Conservation (phyloP, 192 early-diverging fungal genomes). For the Polychytrium aggregatum region DNA sequence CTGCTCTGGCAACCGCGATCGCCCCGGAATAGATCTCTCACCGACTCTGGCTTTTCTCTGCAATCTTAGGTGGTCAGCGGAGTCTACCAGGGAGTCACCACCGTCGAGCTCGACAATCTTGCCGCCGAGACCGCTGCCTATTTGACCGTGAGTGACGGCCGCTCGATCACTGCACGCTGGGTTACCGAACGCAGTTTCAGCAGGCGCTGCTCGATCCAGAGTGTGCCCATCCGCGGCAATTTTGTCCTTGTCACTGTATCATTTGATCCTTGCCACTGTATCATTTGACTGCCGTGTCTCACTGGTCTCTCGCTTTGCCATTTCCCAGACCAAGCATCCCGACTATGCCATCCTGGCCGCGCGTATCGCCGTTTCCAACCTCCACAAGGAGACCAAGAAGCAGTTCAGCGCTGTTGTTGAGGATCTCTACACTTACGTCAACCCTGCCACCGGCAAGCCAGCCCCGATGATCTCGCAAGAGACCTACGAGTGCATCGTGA, state of each 20-base stretch:
- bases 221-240: too few species aligned
- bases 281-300: too few species aligned
- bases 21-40: too few species aligned
- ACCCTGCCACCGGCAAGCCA: constrained; percentile 80
- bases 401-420: constrained; percentile 73
- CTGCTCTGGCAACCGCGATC: too few species aligned
- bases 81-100: constrained; percentile 95
- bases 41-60: too few species aligned
- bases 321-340: constrained; percentile 67
- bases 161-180: too few species aligned
- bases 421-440: constrained; percentile 74
- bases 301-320: too few species aligned
- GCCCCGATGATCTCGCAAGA: constrained; percentile 85
- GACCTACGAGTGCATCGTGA: constrained; percentile 54
- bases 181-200: too few species aligned
- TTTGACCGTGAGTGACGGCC: constrained; percentile 42
- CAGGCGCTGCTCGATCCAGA: too few species aligned
- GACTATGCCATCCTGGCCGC: constrained; percentile 95
- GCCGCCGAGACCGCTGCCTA: constrained; percentile 83
- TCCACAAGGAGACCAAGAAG: constrained; percentile 59
- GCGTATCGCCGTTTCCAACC: constrained; percentile 89
- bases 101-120: constrained; percentile 91
- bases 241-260: too few species aligned
- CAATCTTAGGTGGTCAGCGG: constrained; percentile 64
- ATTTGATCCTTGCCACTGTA: too few species aligned